Percentiles rank a stretch among this genome's conserved stretches.
phyloP scores from a whole-genome alignment of 495 filamentous ascomycete species.

The Penicillium riverlandense region DNA sequence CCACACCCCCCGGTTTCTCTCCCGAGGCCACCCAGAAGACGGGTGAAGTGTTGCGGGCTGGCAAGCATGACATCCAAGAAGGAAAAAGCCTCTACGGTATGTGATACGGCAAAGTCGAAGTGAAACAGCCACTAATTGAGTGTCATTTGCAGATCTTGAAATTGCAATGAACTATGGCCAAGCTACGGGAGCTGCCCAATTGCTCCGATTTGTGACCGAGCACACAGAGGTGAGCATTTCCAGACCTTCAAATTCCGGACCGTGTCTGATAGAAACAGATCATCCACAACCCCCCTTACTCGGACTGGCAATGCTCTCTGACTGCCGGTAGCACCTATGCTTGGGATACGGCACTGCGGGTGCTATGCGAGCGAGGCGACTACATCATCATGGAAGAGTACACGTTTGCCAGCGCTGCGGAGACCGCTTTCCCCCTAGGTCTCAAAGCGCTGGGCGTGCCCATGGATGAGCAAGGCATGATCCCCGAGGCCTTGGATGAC shows the following conservation, averaged over 20 bases:
- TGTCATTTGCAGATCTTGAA: conserved; percentile 51
- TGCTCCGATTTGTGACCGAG: conserved; percentile 84
- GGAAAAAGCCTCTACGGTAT: conserved; percentile 55
- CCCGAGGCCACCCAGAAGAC: conserved; percentile 50
- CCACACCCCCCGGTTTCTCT: conserved; percentile 58
- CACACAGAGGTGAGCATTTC: conserved; percentile 62
- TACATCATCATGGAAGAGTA: conserved; percentile 79
- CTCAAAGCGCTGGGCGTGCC: conserved; percentile 62
- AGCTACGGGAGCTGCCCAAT: conserved; percentile 74
- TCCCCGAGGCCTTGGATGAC: conserved; percentile 60
- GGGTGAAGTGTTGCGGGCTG: conserved; percentile 52
- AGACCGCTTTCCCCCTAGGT: conserved; percentile 74
- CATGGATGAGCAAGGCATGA: conserved; percentile 71
- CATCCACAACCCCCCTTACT: conserved; percentile 49
- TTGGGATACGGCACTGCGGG: conserved; percentile 68
- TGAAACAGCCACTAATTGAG: background rate
- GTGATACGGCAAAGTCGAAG: conserved; percentile 4
- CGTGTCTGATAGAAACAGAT: conserved; percentile 15
- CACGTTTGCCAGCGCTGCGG: conserved; percentile 73
- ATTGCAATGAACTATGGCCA: conserved; percentile 89
- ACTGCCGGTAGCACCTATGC: conserved; percentile 73
- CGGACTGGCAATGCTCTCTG: conserved; percentile 73
- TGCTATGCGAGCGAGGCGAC: conserved; percentile 67
- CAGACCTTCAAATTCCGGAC: background rate
- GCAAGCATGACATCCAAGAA: conserved; percentile 73